phyloP scores from a whole-genome alignment of 1,284 basidiomycete species.

The Naganishia sp. region DNA sequence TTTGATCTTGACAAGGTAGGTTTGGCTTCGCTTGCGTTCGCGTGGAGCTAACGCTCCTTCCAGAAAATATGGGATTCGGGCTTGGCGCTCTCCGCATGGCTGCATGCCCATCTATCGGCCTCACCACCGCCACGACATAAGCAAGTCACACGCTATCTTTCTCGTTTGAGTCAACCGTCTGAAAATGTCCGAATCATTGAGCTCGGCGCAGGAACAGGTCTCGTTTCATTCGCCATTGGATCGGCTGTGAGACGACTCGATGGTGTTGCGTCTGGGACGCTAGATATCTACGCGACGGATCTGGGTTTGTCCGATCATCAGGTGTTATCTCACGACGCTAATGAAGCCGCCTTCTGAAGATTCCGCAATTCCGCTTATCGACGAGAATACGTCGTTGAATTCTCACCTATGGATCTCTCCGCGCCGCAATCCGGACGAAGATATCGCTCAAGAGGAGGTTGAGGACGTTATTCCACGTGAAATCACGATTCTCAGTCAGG shows the following conservation, averaged over 20 bases:
- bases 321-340: background rate
- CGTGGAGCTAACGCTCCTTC: slow-evolving; percentile 23
- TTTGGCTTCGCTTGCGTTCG: background rate
- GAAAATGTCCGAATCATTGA: slow-evolving; percentile 6
- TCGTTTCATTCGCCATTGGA: slow-evolving; percentile 70
- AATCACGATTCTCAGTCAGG: slow-evolving; percentile 49
- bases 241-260: slow-evolving; percentile 38
- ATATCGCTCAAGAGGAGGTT: no score
- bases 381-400: slow-evolving; percentile 68
- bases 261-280: slow-evolving; percentile 12
- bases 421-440: background rate
- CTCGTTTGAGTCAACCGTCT: background rate
- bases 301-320: slow-evolving; percentile 60
- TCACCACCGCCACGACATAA: background rate
- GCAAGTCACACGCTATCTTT: background rate
- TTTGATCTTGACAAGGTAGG: slow-evolving; percentile 86
- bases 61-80: slow-evolving; percentile 94
- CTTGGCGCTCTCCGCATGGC: slow-evolving; percentile 74
- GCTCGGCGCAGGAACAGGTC: slow-evolving; percentile 76
- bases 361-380: slow-evolving; percentile 74
- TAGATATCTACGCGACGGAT: slow-evolving; percentile 67
- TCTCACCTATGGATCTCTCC: slow-evolving; percentile 27
- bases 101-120: slow-evolving; percentile 54
- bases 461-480: background rate
- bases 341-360: slow-evolving; percentile 55